These are phyloP conservation scores for Pythium grandisporangium DNA, from an alignment of 352 stramenopile species.

Conservation along the genomic window DNA sequence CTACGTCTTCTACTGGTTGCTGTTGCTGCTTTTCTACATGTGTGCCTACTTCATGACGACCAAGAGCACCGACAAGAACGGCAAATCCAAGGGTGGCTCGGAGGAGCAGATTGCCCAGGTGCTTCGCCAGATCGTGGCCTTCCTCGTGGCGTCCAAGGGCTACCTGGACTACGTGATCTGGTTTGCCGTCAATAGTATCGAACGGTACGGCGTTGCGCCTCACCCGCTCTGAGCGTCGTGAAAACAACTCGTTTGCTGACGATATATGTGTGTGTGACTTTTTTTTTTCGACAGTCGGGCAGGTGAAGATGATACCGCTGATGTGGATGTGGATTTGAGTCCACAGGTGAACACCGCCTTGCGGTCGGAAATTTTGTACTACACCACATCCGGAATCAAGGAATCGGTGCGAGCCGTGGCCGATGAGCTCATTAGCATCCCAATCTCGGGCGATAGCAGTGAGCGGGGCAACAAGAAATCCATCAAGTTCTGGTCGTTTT, in stretches of 20 bases:
- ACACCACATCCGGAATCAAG: conserved; percentile 87
- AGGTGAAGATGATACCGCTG: conserved; percentile 41
- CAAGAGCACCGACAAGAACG: conserved; percentile 30
- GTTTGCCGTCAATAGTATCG: conserved; percentile 87
- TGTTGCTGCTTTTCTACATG: conserved; percentile 84
- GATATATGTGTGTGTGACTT: no score
- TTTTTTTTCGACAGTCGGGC: conserved; percentile 16
- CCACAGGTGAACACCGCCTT: conserved; percentile 85
- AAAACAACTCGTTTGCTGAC: no score
- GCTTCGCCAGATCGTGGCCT: conserved; percentile 72
- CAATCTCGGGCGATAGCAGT: conserved; percentile 68
- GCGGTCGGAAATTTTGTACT: conserved; percentile 85
- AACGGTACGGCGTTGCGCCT: conserved; percentile 26
- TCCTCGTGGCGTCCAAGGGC: conserved; percentile 75
- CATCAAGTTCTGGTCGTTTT: conserved; percentile 87
- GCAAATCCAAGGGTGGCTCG: conserved; percentile 19
- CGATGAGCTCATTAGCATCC: conserved; percentile 70
- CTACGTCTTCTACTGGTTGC: conserved; percentile 86
- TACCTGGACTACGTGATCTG: conserved; percentile 87
- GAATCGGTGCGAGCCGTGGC: conserved; percentile 66
- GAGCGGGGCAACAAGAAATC: conserved; percentile 71
- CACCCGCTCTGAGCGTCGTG: no score
- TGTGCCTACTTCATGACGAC: conserved; percentile 84
- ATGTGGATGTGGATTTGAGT: conserved; percentile 80
- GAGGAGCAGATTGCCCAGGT: conserved; percentile 54